Evolutionary conservation across 345 rosid genomes (phyloP).

Genomic region (Eucalyptus decipiens): DNA sequence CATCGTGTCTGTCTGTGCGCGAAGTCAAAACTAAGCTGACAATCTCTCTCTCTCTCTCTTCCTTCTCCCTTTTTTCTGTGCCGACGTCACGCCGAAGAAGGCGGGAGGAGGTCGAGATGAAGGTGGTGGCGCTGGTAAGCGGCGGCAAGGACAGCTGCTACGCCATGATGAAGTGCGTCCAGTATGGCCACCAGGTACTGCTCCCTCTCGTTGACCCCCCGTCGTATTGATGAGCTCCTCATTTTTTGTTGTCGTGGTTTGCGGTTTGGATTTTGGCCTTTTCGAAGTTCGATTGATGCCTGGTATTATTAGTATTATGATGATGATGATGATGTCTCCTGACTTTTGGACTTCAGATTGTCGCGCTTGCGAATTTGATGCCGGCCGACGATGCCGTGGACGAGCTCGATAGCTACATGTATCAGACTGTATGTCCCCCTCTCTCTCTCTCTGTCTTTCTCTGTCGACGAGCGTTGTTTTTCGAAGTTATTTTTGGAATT

Average conservation of each 20-base stretch:
- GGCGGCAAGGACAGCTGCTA: constrained; percentile 98
- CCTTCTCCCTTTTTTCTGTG: neutral
- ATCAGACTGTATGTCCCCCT: constrained; percentile 47
- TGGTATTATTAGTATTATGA: neutral
- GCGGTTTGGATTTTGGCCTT: neutral
- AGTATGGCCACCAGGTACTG: constrained; percentile 74
- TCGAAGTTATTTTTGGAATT: neutral
- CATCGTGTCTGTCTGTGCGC: neutral
- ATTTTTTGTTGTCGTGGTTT: neutral
- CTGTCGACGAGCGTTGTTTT: neutral
- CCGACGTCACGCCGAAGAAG: neutral
- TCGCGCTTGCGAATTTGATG: constrained; percentile 85
- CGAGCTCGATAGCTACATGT: constrained; percentile 95
- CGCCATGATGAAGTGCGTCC: constrained; percentile 88
- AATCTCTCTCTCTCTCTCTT: neutral
- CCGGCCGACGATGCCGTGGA: constrained; percentile 82
- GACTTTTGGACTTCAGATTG: constrained; percentile 30
- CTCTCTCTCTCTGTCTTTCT: neutral
- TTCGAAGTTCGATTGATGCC: neutral
- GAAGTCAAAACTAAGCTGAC: neutral
- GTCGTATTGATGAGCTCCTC: neutral
- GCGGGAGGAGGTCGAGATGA: constrained; percentile 28
- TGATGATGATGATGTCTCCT: neutral
- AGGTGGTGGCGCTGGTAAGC: constrained; percentile 91
- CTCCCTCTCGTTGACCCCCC: neutral